Conservation (phyloP, 78 protist species). For the Speleostelium caveatum region DNA sequence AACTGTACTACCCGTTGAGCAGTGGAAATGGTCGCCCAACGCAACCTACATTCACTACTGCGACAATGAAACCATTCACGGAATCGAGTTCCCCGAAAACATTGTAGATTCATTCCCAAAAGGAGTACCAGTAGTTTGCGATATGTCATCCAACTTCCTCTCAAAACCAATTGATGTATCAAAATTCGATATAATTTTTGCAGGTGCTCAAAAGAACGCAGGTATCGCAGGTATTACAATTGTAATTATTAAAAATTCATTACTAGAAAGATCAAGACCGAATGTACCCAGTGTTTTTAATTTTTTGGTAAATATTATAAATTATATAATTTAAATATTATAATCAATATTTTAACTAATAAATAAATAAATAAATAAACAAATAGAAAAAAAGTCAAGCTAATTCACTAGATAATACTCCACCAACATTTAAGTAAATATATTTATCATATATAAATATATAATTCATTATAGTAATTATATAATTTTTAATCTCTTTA, state of each 20-base stretch:
- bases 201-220: conserved; percentile 98
- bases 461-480: not conserved
- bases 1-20: conserved; percentile 24
- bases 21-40: conserved; percentile 81
- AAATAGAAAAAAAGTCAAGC: conserved; percentile 52
- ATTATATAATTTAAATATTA: too few relatives aligned
- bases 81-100: conserved; percentile 81
- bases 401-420: conserved; percentile 79
- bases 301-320: conserved; percentile 23
- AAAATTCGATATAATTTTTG: conserved; percentile 96
- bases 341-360: not conserved
- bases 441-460: too few relatives aligned
- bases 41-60: conserved; percentile 94
- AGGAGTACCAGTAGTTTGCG: conserved; percentile 90
- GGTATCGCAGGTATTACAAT: conserved; percentile 96
- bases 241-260: conserved; percentile 83
- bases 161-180: conserved; percentile 89
- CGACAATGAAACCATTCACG: conserved; percentile 97
- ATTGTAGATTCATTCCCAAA: not conserved
- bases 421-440: conserved; percentile 66
- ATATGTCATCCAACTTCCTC: conserved; percentile 95
- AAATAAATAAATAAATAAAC: not conserved
- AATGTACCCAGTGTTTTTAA: conserved; percentile 70
- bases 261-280: conserved; percentile 84
- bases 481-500: not conserved